Base-by-base conservation (phyloP, 1,284 basidiomycete genomes). In the Tilletia horrida region DNA sequence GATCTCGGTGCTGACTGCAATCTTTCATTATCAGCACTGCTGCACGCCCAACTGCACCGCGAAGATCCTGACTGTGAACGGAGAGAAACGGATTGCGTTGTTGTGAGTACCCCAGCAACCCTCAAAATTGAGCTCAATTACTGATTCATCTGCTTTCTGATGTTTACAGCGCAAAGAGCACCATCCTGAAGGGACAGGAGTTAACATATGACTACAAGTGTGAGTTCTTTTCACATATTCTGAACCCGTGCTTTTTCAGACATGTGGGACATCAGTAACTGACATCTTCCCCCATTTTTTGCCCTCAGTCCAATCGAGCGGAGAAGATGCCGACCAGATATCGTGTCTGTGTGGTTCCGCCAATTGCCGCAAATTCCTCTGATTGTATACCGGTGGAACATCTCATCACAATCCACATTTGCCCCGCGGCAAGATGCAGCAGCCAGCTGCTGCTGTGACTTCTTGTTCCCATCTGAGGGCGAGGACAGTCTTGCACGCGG, bases 61-160 rank as follows among this genome's bases (percentile, higher is more conserved):
- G 55, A 96, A 95, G 85, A 98, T 99, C 82, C 94, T 98, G 80
- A 97, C 93, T 67, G 93, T 99, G 83, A 95, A 90, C 78, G 92
- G 93, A 43, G 92, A 95, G 84, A 97, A 97, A 86, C 93, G 97
- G 86, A 98, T 99, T 79, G 96, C 97, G 79, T 95, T 99, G 66
- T 99, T 74, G 71, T 72, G 48, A 55, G 71, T 70, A 3, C 25
- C 40, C 8, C 31, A 29, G 8, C 21, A 25, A 21, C 23, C 23
- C 29, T 11, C n/a, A n/a, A n/a, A n/a, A n/a, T n/a, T n/a, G n/a
- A n/a, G n/a, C n/a, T n/a, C n/a, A n/a, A n/a, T n/a, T n/a, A n/a
- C n/a, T n/a, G n/a, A n/a, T n/a, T n/a, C n/a, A n/a, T n/a, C n/a
- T n/a, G n/a, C 21, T 14, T 52, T 27, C n/a, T 23, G 11, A 23